phyloP scores from a whole-genome alignment of 78 protist genomes.

The Speleostelium caveatum region DNA sequence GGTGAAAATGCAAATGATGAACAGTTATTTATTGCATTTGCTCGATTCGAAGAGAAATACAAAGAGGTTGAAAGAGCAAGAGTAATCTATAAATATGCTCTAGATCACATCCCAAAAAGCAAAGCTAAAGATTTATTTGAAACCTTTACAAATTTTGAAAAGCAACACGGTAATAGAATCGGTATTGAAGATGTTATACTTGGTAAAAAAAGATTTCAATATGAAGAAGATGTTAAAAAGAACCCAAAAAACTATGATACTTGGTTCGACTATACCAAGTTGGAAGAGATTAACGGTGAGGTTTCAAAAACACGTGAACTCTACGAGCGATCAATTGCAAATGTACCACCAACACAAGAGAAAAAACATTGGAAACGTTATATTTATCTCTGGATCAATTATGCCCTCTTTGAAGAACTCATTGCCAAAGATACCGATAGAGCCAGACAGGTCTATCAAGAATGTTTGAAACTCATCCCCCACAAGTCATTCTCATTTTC shows the following conservation, averaged over 20 bases:
- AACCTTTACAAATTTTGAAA: conserved; percentile 90
- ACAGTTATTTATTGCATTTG: conserved; percentile 93
- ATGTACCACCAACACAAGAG: conserved; percentile 94
- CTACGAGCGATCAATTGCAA: conserved; percentile 98
- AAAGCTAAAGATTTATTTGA: conserved; percentile 87
- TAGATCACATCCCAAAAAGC: conserved; percentile 89
- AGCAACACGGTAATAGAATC: conserved; percentile 90
- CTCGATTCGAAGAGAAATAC: conserved; percentile 89
- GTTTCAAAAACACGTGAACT: conserved; percentile 86
- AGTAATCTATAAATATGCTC: conserved; percentile 92
- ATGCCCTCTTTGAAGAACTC: conserved; percentile 96
- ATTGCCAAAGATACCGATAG: conserved; percentile 90
- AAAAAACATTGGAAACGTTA: conserved; percentile 96
- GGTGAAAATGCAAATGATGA: conserved; percentile 86
- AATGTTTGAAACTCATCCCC: conserved; percentile 87
- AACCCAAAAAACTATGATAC: conserved; percentile 94
- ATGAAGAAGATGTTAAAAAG: conserved; percentile 89
- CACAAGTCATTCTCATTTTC: conserved; percentile 97
- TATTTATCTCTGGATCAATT: conserved; percentile 97
- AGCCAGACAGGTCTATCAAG: conserved; percentile 90
- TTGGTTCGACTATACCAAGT: conserved; percentile 97
- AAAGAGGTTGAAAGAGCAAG: conserved; percentile 95
- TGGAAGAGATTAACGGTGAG: conserved; percentile 94
- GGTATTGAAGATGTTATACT: conserved; percentile 95
- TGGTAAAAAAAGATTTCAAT: conserved; percentile 89